These are phyloP conservation scores for Thielaviopsis musarum DNA, from an alignment of 2,329 filamentous ascomycete genomes.

Conservation along the genomic window DNA sequence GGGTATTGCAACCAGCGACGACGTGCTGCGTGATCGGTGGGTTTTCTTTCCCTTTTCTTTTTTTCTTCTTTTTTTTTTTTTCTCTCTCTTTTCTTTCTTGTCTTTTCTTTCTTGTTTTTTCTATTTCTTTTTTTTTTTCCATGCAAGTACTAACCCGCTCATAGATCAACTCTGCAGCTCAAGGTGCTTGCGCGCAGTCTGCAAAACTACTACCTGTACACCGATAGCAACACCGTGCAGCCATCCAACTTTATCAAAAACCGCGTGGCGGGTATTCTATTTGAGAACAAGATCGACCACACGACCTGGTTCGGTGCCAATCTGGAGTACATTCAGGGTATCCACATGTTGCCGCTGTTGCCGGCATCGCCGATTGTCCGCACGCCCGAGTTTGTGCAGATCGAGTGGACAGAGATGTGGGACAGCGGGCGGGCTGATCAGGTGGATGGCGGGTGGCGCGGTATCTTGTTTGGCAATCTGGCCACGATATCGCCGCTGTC, in stretches of 20 bases:
- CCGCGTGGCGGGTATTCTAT: conserved; percentile 55
- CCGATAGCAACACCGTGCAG: conserved; percentile 48
- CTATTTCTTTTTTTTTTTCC: not conserved
- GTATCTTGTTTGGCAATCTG: conserved; percentile 67
- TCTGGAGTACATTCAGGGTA: conserved; percentile 57
- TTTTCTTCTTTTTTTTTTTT: not conserved
- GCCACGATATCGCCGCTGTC: conserved; percentile 55
- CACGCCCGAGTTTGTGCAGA: conserved; percentile 48
- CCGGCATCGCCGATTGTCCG: conserved; percentile 53
- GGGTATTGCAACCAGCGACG: conserved; percentile 63
- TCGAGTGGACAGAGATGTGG: conserved; percentile 78
- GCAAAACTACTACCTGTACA: conserved; percentile 69
- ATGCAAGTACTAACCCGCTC: not conserved
- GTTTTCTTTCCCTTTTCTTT: conserved; percentile 8
- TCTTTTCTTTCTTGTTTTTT: not conserved
- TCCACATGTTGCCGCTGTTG: conserved; percentile 68
- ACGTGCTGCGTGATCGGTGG: conserved; percentile 58
- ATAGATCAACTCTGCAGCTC: conserved; percentile 64
- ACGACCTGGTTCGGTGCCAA: conserved; percentile 72
- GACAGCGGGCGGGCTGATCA: conserved; percentile 44
- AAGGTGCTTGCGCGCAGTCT: conserved; percentile 59
- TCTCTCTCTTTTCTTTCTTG: not conserved
- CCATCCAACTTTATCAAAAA: conserved; percentile 67
- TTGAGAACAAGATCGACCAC: conserved; percentile 92
- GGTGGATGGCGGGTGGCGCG: conserved; percentile 66